These are phyloP conservation scores for Tolypocladium pustulatum DNA, from an alignment of 2,329 filamentous ascomycete genomes.

Conservation along the genomic window DNA sequence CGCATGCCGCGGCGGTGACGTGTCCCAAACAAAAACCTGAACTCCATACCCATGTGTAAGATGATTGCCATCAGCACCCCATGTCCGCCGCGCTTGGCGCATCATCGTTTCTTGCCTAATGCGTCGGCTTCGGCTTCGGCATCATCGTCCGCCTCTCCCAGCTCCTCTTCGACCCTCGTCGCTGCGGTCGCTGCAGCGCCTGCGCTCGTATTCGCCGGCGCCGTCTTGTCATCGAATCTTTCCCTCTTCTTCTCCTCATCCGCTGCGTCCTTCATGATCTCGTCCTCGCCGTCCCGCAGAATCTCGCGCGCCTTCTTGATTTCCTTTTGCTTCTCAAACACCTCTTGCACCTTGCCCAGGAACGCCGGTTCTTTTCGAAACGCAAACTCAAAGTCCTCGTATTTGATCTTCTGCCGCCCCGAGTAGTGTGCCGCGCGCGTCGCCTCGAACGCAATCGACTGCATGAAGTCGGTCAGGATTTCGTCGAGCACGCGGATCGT, in stretches of 20 bases:
- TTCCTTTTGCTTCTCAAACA: constrained; percentile 78
- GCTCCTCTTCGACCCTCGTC: constrained; percentile 34
- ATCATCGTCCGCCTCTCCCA: constrained; percentile 43
- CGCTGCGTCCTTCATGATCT: constrained; percentile 43
- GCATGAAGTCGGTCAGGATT: constrained; percentile 93
- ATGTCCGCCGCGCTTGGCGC: neutral
- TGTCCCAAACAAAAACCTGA: neutral
- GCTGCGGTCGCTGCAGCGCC: constrained; percentile 7
- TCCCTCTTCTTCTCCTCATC: constrained; percentile 30
- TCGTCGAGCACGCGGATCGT: constrained; percentile 86
- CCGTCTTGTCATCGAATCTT: constrained; percentile 13
- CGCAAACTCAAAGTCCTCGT: constrained; percentile 95
- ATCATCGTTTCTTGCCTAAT: constrained; percentile 26
- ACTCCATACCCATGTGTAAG: neutral
- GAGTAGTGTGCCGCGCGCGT: constrained; percentile 77
- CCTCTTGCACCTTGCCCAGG: constrained; percentile 79
- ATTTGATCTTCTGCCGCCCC: constrained; percentile 91
- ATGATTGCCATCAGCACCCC: neutral
- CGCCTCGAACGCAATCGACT: constrained; percentile 84
- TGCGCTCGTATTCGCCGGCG: neutral
- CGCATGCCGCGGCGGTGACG: neutral
- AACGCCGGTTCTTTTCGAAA: constrained; percentile 77
- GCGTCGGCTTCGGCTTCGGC: constrained; percentile 29
- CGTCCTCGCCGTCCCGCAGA: constrained; percentile 56
- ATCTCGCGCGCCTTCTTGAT: constrained; percentile 75